These are phyloP conservation scores for Lepidium didymum DNA, from an alignment of 345 rosid genomes.

Conservation along the genomic window DNA sequence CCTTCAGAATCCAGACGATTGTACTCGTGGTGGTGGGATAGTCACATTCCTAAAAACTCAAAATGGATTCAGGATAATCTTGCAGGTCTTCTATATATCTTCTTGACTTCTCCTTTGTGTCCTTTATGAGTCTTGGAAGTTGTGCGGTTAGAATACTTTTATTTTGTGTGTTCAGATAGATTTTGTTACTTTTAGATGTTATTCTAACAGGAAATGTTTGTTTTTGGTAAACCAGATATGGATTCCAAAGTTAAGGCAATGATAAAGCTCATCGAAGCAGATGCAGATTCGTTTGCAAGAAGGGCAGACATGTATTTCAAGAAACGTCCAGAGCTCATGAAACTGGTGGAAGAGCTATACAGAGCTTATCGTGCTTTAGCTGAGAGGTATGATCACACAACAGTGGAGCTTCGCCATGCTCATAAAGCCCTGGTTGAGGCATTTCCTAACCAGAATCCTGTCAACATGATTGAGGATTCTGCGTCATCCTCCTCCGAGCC, in stretches of 20 bases:
- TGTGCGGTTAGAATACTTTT: neutral
- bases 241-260: conserved; percentile 86
- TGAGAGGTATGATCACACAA: conserved; percentile 95
- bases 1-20: conserved; percentile 51
- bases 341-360: conserved; percentile 92
- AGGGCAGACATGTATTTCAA: conserved; percentile 98
- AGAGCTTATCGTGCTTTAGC: conserved; percentile 98
- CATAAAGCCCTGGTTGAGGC: conserved; percentile 85
- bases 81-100: conserved; percentile 39
- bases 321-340: conserved; percentile 98
- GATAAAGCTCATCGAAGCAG: conserved; percentile 98
- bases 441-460: conserved; percentile 80
- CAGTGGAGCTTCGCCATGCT: conserved; percentile 78
- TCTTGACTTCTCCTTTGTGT: neutral
- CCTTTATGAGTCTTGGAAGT: neutral
- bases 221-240: conserved; percentile 52
- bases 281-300: conserved; percentile 98
- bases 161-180: neutral
- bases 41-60: conserved; percentile 94
- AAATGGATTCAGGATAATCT: conserved; percentile 99
- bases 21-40: conserved; percentile 99
- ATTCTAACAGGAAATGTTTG: neutral
- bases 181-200: neutral
- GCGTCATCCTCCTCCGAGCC: conserved; percentile 46
- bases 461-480: conserved; percentile 49